Conservation (phyloP, 106 monocot genomes). For the Dioscorea alata region DNA sequence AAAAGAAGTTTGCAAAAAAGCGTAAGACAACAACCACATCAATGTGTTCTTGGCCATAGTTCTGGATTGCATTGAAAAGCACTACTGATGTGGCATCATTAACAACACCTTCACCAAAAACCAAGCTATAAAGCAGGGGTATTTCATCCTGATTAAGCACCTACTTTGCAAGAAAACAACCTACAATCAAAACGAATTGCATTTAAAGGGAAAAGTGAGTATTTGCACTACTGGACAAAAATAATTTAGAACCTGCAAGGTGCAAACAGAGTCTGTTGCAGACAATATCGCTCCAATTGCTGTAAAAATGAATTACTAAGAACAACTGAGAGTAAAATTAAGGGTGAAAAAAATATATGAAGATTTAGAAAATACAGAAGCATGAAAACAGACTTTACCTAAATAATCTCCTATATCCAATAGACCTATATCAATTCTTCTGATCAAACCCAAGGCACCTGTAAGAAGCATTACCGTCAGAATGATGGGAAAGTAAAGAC, state of each 20-base stretch:
- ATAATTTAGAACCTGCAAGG: conserved; percentile 65
- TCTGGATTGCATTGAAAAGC: conserved; percentile 92
- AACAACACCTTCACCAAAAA: conserved; percentile 99
- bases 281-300: conserved; percentile 97
- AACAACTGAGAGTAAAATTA: not conserved
- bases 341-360: not conserved
- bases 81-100: conserved; percentile 99
- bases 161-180: conserved; percentile 19
- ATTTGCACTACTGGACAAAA: no score
- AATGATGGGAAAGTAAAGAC: no score
- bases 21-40: conserved; percentile 38
- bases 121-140: conserved; percentile 87
- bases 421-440: conserved; percentile 56
- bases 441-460: conserved; percentile 70
- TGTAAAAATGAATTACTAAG: conserved; percentile 21
- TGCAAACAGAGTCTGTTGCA: conserved; percentile 99
- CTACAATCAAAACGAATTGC: no score
- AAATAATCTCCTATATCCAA: conserved; percentile 79
- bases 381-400: conserved; percentile 31
- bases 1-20: conserved; percentile 71
- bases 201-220: no score
- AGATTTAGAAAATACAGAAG: not conserved
- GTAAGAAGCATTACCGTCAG: conserved; percentile 3
- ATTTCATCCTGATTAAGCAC: conserved; percentile 98
- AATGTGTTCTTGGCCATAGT: conserved; percentile 77